Evolutionary conservation across 805 yeast species (phyloP).

Genomic region (Wickerhamiella brachini): DNA sequence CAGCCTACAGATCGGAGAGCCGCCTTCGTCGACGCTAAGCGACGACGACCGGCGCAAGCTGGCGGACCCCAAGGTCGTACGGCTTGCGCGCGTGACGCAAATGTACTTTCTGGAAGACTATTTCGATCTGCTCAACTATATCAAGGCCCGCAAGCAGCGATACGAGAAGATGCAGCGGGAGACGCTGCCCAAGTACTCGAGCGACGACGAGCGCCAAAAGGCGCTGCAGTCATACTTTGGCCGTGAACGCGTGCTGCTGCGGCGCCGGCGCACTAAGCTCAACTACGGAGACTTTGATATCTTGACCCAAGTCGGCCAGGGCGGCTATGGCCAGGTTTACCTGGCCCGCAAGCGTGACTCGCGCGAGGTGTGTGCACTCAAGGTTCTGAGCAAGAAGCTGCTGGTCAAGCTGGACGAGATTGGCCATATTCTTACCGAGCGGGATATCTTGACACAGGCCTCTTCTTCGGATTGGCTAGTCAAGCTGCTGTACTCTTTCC

Average conservation of each 20-base stretch:
- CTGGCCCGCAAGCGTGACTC: conserved; percentile 90
- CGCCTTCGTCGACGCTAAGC: conserved; percentile 3
- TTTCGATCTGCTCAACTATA: conserved; percentile 90
- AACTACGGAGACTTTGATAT: conserved; percentile 91
- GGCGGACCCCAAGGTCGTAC: conserved; percentile 58
- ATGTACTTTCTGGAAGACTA: conserved; percentile 89
- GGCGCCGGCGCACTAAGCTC: conserved; percentile 84
- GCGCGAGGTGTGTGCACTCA: conserved; percentile 87
- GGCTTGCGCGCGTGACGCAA: conserved; percentile 84
- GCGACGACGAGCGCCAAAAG: conserved; percentile 31
- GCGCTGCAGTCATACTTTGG: conserved; percentile 73
- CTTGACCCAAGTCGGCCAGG: conserved; percentile 98
- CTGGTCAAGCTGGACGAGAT: conserved; percentile 86
- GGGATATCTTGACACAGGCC: conserved; percentile 84
- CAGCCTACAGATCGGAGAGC: neutral
- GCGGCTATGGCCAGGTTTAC: conserved; percentile 99
- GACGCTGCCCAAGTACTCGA: conserved; percentile 21
- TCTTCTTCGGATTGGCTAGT: conserved; percentile 95
- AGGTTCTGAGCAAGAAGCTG: conserved; percentile 76
- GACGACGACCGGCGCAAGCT: conserved; percentile 32
- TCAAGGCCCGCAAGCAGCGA: conserved; percentile 74
- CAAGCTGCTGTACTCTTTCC: conserved; percentile 85
- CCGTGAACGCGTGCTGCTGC: conserved; percentile 67
- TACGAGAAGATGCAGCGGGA: conserved; percentile 53
- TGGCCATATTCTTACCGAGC: conserved; percentile 86